Conservation (phyloP, 2,329 filamentous ascomycete genomes). For the Colletotrichum sp. region DNA sequence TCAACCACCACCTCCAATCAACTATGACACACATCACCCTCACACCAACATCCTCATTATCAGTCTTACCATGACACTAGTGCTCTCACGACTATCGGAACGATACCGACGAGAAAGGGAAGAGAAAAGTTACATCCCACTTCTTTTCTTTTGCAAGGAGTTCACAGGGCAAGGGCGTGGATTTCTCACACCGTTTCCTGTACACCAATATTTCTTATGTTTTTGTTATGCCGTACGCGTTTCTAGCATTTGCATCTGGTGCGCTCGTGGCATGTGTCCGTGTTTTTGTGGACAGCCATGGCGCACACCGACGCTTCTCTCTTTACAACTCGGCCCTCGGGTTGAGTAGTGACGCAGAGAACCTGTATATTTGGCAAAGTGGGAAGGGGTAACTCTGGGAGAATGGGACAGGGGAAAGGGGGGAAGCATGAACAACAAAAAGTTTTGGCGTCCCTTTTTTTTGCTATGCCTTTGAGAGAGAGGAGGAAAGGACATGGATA, state of each 20-base stretch:
- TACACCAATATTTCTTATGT: constrained; percentile 9
- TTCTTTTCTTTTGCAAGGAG: constrained; percentile 10
- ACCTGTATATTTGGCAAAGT: constrained; percentile 17
- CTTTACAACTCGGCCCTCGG: background rate
- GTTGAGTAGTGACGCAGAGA: background rate
- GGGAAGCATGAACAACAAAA: constrained; percentile 20
- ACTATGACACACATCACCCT: background rate
- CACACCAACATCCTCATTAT: background rate
- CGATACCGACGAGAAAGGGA: background rate
- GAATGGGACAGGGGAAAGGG: constrained; percentile 8
- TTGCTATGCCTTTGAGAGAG: constrained; percentile 11
- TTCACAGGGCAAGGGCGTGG: constrained; percentile 13
- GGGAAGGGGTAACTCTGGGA: background rate
- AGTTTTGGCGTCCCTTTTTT: constrained; percentile 18
- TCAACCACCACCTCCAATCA: background rate
- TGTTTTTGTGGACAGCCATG: background rate
- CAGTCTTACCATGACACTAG: background rate
- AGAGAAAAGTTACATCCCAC: constrained; percentile 1
- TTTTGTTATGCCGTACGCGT: constrained; percentile 2
- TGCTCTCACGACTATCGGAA: background rate
- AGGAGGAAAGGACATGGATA: background rate
- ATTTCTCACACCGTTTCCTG: constrained; percentile 18
- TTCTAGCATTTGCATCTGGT: constrained; percentile 17
- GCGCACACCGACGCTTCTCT: constrained; percentile 1
- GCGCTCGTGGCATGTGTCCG: background rate